These are phyloP conservation scores for Cercospora brassicicola DNA, from an alignment of 2,329 filamentous ascomycete species.

Conservation along the genomic window DNA sequence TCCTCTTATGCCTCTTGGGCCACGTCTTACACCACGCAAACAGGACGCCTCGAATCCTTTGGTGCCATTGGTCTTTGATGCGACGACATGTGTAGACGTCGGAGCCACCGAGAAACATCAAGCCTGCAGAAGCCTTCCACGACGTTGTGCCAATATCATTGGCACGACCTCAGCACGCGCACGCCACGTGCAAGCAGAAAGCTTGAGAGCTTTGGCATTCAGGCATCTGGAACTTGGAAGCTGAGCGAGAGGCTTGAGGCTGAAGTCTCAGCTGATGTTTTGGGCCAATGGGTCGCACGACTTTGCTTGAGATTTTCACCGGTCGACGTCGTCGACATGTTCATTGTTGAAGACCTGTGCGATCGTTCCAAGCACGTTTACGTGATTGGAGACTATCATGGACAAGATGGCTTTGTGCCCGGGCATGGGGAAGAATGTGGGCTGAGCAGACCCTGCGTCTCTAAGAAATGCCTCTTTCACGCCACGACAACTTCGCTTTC, in stretches of 20 bases:
- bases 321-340: neutral
- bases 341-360: neutral
- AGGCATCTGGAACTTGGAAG: neutral
- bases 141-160: neutral
- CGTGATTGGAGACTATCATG: neutral
- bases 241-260: neutral
- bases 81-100: neutral
- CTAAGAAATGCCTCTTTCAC: too few species aligned
- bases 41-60: neutral
- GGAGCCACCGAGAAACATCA: slow-evolving; percentile 2
- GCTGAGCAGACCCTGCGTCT: neutral
- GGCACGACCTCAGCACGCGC: neutral
- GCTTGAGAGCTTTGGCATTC: neutral
- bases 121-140: neutral
- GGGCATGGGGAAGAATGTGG: neutral
- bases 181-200: neutral
- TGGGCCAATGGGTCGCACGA: neutral
- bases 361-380: neutral
- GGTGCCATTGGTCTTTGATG: neutral
- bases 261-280: neutral
- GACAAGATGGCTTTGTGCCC: neutral
- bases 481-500: too few species aligned
- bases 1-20: neutral
- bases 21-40: neutral
- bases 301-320: neutral